These are phyloP conservation scores for Botrytis cinerea DNA, from an alignment of 2,329 filamentous ascomycete species.

Conservation along the genomic window DNA sequence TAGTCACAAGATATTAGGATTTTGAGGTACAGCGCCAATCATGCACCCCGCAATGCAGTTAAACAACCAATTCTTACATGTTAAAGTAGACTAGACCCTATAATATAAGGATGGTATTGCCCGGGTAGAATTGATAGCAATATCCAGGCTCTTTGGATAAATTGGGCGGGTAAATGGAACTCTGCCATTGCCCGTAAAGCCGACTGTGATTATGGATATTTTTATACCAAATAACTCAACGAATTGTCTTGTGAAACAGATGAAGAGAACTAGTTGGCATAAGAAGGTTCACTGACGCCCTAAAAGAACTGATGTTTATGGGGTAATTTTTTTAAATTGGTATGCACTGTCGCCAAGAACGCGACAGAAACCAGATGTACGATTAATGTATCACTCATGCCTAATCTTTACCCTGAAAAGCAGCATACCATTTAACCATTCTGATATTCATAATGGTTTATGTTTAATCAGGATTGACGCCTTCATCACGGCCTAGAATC, in stretches of 20 bases:
- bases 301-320: neutral
- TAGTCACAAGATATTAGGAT: slow-evolving; percentile 9
- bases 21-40: neutral
- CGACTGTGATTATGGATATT: neutral
- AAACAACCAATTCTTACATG: neutral
- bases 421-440: neutral
- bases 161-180: slow-evolving; percentile 7
- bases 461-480: neutral
- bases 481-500: neutral
- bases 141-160: slow-evolving; percentile 14
- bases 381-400: neutral
- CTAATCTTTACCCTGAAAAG: too few relatives aligned
- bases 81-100: neutral
- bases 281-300: neutral
- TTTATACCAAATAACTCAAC: neutral
- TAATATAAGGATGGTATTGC: neutral
- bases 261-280: neutral
- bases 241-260: neutral
- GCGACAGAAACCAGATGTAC: neutral
- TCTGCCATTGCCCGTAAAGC: neutral
- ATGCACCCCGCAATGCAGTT: neutral
- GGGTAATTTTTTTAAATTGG: neutral
- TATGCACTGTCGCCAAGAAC: neutral
- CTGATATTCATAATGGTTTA: neutral
- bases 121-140: neutral